Conservation (phyloP, 1,284 basidiomycete genomes). For the Tetrapyrgos nigripes region DNA sequence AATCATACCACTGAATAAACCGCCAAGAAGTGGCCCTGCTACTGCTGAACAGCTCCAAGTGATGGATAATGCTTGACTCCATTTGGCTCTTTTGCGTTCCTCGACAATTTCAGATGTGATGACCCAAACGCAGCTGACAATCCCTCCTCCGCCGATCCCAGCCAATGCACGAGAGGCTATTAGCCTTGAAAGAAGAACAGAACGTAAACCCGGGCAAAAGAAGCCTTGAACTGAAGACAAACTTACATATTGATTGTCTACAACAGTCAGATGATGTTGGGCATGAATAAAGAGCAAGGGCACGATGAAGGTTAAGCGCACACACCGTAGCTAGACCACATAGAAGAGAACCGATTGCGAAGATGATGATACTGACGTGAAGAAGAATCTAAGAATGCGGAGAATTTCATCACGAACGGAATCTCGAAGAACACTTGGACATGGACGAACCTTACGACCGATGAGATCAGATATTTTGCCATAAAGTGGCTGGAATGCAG, state of each 20-base stretch:
- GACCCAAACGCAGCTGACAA: constrained; percentile 83
- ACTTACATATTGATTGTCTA: constrained; percentile 63
- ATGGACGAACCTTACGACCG: constrained; percentile 67
- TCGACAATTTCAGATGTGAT: constrained; percentile 83
- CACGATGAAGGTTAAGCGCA: constrained; percentile 21
- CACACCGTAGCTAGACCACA: constrained; percentile 73
- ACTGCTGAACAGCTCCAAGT: constrained; percentile 86
- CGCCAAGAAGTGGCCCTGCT: constrained; percentile 79
- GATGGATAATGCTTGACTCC: constrained; percentile 81
- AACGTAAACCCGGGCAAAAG: neutral
- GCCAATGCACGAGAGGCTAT: constrained; percentile 63
- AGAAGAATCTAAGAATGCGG: constrained; percentile 56
- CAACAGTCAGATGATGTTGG: constrained; percentile 7
- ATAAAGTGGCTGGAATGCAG: constrained; percentile 81
- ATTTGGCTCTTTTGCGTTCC: constrained; percentile 70
- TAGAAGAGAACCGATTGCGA: constrained; percentile 72
- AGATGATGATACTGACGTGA: constrained; percentile 72
- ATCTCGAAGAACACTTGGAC: constrained; percentile 10
- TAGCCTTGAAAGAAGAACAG: constrained; percentile 37
- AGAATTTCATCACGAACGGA: neutral
- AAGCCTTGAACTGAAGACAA: neutral
- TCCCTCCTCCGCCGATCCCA: constrained; percentile 81
- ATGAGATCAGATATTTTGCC: constrained; percentile 78
- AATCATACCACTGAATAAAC: constrained; percentile 74
- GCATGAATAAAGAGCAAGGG: constrained; percentile 1